Base-by-base conservation (phyloP, 192 early-diverging fungal genomes). In the Mycoemilia scoparia region DNA sequence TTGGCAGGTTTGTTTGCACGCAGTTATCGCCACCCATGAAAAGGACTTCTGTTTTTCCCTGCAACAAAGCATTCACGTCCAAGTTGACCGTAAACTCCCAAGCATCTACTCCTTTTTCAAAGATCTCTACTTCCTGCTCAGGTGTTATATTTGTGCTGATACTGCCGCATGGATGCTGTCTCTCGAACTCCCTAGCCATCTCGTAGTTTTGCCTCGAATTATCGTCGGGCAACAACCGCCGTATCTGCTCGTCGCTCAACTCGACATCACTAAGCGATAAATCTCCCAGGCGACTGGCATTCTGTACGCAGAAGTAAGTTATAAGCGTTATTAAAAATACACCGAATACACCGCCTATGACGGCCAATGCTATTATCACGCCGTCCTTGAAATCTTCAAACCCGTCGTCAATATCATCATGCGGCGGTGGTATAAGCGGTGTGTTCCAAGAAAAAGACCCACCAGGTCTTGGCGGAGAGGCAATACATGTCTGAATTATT, bases 41-140 rank as follows among this genome's bases (percentile, higher is more conserved):
- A 39, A 77, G 60, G 19, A 84, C 60, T 33, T 84, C 81, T 4
- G 78, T 84, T 37, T 76, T 53, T 43, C 66, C 74, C 22, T 73
- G 64, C 8, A 79, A 64, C 51, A 72, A 70, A n/a, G 58, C 58
- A 25, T 61, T 60, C 13, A 69, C 61, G 26, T 69, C 73, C 19
- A 72, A 54, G 33, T 70, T 68, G 19, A 77, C 65, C 30, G 73
- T 78, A 58, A 84, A 79, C 55, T 84, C 76, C 74, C 77, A 84
- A 7, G 81, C 81, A 14, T 72, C 69, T 4, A 84, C 81, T 22
- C 81, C 81, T 54, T 77, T 77, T 46, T 84, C 81, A 39, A 77
- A 73, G 39, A 84, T 80, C 19, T 70, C 70, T 27, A 70, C 55
- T 40, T 74, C 71, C 51, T 84, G 81, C 28, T 75, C 71, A 18